Base-by-base conservation (phyloP, 73 alveolate species). In the Stentor coeruleus region DNA sequence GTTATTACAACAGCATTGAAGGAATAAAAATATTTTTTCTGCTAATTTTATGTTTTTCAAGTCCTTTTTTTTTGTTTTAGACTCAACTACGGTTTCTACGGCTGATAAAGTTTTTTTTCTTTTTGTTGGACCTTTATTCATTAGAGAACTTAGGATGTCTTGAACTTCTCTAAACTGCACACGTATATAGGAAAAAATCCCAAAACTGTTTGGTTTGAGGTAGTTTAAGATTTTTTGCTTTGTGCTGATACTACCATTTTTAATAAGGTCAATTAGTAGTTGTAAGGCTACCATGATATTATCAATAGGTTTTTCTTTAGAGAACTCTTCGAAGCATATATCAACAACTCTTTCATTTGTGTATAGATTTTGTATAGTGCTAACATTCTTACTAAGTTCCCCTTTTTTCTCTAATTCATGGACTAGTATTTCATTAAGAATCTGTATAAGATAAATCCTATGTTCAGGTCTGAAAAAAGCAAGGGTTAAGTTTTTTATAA, bases 1-100 rank as follows among this genome's bases (percentile, higher is more conserved):
- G 79, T 66, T 66, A 66, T 66, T 31, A 40, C 79, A 66, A 31
- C 79, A 66, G 2, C n/a, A 26, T 66, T 66, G 79, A 1, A 66
- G 37, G 33, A 66, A 66, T 66, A 26, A 20, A 28, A 66, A 2
- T 14, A 66, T 66, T 1, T 20, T 66, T 6, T 49, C 6, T 11
- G 66, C 66, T 6, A 49, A 20, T 49, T 49, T 49, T 49, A 49
- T 49, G 28, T 11, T 49, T 49, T 20, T 49, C 28, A 49, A 11
- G 66, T n/a, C n/a, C n/a, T n/a, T n/a, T n/a, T 49, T 49, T 49
- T 49, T 49, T 6, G 66, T 49, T 6, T 20, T 49, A 11, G 66
- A 49, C 20, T 49, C 20, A 11, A 11, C 28, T 20, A 49, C 66
- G 6, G 66, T 49, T 6, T 49, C 20, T 11, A 6, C 20, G 6